Evolutionary conservation across 2,329 filamentous ascomycete genomes (phyloP).

Genomic region (Fusarium irregulare): DNA sequence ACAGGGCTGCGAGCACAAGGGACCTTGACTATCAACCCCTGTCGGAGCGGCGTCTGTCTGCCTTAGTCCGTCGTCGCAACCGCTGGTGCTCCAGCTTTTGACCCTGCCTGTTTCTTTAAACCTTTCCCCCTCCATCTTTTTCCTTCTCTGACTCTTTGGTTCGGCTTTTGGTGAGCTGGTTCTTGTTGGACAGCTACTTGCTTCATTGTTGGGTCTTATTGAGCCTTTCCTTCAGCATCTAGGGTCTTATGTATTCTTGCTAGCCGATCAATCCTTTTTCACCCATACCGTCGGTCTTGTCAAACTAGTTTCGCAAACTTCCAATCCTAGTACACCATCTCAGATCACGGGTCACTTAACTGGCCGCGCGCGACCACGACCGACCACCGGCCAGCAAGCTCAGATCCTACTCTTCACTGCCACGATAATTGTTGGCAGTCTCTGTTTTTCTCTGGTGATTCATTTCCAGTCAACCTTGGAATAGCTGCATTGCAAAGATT

Average conservation of each 20-base stretch:
- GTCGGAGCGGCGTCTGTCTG: slow-evolving; percentile 42
- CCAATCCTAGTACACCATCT: slow-evolving; percentile 17
- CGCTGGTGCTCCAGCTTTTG: slow-evolving; percentile 43
- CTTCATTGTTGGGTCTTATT: slow-evolving; percentile 22
- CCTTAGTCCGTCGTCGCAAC: slow-evolving; percentile 43
- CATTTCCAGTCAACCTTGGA: slow-evolving; percentile 19
- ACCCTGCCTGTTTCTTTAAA: slow-evolving; percentile 48
- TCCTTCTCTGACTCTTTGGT: slow-evolving; percentile 30
- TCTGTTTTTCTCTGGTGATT: neutral
- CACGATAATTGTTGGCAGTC: slow-evolving; percentile 18
- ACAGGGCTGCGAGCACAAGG: slow-evolving; percentile 40
- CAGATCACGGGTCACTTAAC: slow-evolving; percentile 31
- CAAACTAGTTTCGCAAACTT: slow-evolving; percentile 29
- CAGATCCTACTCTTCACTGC: slow-evolving; percentile 7
- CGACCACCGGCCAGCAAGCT: slow-evolving; percentile 24
- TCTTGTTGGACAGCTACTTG: slow-evolving; percentile 29
- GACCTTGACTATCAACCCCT: slow-evolving; percentile 41
- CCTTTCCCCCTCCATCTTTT: slow-evolving; percentile 48
- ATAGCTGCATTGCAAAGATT: slow-evolving; percentile 25
- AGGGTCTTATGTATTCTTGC: slow-evolving; percentile 7
- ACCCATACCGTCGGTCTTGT: slow-evolving; percentile 4
- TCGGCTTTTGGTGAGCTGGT: slow-evolving; percentile 37
- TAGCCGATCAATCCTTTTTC: slow-evolving; percentile 7
- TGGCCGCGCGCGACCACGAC: slow-evolving; percentile 36
- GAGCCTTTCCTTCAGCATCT: slow-evolving; percentile 19